Evolutionary conservation across 1,284 basidiomycete genomes (phyloP).

Genomic region (Xanthoconium separans): DNA sequence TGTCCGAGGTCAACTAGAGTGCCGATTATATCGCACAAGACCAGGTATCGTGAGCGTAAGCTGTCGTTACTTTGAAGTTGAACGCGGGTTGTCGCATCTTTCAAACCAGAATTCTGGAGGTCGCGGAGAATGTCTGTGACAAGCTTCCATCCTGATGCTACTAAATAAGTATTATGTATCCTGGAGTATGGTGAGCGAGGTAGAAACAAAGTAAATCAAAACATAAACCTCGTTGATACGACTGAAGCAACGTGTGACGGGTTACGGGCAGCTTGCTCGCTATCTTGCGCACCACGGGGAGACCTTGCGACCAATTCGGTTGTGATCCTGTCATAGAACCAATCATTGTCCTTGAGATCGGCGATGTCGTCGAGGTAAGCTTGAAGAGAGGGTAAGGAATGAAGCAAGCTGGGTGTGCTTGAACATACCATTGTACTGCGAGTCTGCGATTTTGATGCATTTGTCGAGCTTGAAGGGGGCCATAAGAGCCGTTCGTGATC

Average conservation of each 20-base stretch:
- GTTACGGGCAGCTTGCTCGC: slow-evolving; percentile 39
- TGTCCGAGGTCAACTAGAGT: slow-evolving; percentile 59
- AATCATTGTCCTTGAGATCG: slow-evolving; percentile 58
- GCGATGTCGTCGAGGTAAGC: slow-evolving; percentile 67
- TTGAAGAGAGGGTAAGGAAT: slow-evolving; percentile 24
- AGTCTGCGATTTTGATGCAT: slow-evolving; percentile 63
- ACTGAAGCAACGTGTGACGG: slow-evolving; percentile 53
- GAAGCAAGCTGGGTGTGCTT: background rate
- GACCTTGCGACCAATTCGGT: slow-evolving; percentile 53
- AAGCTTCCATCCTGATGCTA: slow-evolving; percentile 74
- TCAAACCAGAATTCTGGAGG: slow-evolving; percentile 51
- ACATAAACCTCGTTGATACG: slow-evolving; percentile 55
- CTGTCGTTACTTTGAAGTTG: slow-evolving; percentile 49
- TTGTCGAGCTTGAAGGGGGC: slow-evolving; percentile 62
- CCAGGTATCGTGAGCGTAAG: slow-evolving; percentile 59
- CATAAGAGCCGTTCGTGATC: slow-evolving; percentile 55
- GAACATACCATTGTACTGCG: slow-evolving; percentile 62
- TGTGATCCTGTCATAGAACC: slow-evolving; percentile 55
- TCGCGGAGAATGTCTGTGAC: slow-evolving; percentile 54
- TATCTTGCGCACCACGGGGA: slow-evolving; percentile 30
- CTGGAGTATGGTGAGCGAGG: slow-evolving; percentile 35
- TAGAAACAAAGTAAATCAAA: slow-evolving; percentile 2
- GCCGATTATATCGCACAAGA: slow-evolving; percentile 61
- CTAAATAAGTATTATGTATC: slow-evolving; percentile 74
- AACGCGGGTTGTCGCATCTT: slow-evolving; percentile 48